Percentiles rank a stretch among this genome's conserved stretches.
Conservation (phyloP, 768 basidiomycete genomes). For the Boletus speciosus region DNA sequence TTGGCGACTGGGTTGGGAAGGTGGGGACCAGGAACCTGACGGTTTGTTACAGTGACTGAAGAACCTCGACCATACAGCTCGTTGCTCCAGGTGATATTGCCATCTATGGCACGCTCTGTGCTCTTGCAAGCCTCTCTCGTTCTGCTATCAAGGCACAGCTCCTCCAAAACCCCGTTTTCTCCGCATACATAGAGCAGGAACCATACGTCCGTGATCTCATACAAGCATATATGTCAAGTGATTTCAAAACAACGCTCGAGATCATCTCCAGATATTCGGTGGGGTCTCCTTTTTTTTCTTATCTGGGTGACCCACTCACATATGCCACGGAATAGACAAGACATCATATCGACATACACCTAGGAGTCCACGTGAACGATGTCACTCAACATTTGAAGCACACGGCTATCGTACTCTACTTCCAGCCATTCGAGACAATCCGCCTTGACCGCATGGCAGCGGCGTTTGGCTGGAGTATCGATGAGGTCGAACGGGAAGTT, state of each 20-base stretch:
- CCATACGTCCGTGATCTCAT: constrained; percentile 83
- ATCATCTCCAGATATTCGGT: constrained; percentile 73
- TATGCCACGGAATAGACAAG: constrained; percentile 50
- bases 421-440: constrained; percentile 86
- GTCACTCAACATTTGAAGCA: constrained; percentile 70
- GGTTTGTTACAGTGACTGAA: not conserved
- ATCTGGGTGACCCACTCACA: not conserved
- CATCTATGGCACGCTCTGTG: constrained; percentile 80
- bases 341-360: constrained; percentile 75
- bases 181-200: constrained; percentile 79
- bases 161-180: constrained; percentile 67
- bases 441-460: constrained; percentile 77
- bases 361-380: constrained; percentile 60
- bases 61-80: constrained; percentile 35
- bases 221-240: constrained; percentile 80
- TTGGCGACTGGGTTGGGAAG: constrained; percentile 79
- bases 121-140: constrained; percentile 73
- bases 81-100: constrained; percentile 82
- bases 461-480: constrained; percentile 80
- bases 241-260: constrained; percentile 80
- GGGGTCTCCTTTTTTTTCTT: constrained; percentile 10
- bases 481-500: constrained; percentile 69
- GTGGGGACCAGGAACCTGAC: constrained; percentile 33
- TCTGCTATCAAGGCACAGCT: constrained; percentile 64
- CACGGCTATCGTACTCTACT: constrained; percentile 81